Evolutionary conservation across 2,329 filamentous ascomycete genomes (phyloP).

Genomic region (Ceratocystis diversiconidia): DNA sequence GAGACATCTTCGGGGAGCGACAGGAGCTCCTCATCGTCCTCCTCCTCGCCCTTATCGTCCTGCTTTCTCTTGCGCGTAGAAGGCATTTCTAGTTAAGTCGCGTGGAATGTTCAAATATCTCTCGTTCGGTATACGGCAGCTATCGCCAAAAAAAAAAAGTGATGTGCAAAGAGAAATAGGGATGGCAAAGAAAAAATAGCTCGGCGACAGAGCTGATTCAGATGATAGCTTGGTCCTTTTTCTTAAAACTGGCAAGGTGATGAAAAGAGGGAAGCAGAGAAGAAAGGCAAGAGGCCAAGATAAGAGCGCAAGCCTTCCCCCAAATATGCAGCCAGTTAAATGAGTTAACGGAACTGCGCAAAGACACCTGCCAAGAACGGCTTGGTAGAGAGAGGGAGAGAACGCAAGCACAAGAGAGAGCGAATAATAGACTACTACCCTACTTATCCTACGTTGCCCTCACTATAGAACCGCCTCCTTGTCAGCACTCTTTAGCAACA

Average conservation of each 20-base stretch:
- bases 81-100: conserved; percentile 22
- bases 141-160: not conserved
- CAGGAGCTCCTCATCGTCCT: conserved; percentile 35
- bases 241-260: not conserved
- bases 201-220: not conserved
- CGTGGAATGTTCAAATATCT: too few species aligned
- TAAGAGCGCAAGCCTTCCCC: not conserved
- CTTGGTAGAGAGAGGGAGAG: not conserved
- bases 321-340: not conserved
- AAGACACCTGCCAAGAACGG: conserved; percentile 2
- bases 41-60: conserved; percentile 33
- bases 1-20: conserved; percentile 39
- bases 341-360: not conserved
- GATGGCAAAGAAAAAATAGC: not conserved
- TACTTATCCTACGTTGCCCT: not conserved
- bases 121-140: too few species aligned
- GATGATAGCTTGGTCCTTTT: too few species aligned
- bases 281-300: not conserved
- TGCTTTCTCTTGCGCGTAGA: conserved; percentile 41
- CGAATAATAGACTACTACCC: not conserved
- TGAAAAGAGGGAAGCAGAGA: not conserved
- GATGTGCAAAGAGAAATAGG: not conserved
- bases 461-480: too few species aligned
- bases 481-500: too few species aligned
- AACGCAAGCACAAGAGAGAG: too few species aligned